phyloP scores from a whole-genome alignment of 768 basidiomycete species.

The Mycena belliarum region DNA sequence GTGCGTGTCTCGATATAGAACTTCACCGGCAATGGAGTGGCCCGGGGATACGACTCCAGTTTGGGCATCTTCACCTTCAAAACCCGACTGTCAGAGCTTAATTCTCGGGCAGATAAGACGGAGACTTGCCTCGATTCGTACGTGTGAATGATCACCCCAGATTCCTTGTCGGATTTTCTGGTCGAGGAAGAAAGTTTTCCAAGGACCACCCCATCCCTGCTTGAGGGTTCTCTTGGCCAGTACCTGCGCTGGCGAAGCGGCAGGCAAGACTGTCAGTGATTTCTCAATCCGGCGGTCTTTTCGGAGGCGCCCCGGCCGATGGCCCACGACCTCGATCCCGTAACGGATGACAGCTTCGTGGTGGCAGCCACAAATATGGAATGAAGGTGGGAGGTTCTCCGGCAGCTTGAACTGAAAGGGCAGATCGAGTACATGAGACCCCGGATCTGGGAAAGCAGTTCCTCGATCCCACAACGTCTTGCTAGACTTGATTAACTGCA shows the following conservation, averaged over 20 bases:
- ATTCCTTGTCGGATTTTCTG: conserved; percentile 12
- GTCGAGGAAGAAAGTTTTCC: neutral
- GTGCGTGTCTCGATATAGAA: conserved; percentile 14
- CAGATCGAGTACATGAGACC: conserved; percentile 1
- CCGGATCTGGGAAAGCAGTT: conserved; percentile 8
- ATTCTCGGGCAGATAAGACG: neutral
- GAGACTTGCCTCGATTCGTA: conserved; percentile 1
- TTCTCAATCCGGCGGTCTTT: neutral
- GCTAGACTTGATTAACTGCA: conserved; percentile 4
- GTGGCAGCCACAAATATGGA: neutral
- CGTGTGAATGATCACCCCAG: conserved; percentile 12
- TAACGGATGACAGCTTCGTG: conserved; percentile 13
- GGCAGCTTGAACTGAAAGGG: conserved; percentile 15
- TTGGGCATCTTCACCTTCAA: conserved; percentile 12
- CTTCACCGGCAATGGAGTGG: conserved; percentile 10
- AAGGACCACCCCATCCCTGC: conserved; percentile 11
- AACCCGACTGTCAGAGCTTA: neutral
- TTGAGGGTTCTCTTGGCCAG: conserved; percentile 3
- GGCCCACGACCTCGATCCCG: conserved; percentile 12
- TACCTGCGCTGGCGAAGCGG: conserved; percentile 15
- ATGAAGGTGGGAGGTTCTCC: conserved; percentile 15
- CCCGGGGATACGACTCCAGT: conserved; percentile 9
- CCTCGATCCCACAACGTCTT: conserved; percentile 12
- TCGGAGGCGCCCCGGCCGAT: conserved; percentile 14
- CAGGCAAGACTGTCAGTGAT: conserved; percentile 11